Conservation (phyloP, 31 red algal genomes). For the Odonthalia washingtoniensis region DNA sequence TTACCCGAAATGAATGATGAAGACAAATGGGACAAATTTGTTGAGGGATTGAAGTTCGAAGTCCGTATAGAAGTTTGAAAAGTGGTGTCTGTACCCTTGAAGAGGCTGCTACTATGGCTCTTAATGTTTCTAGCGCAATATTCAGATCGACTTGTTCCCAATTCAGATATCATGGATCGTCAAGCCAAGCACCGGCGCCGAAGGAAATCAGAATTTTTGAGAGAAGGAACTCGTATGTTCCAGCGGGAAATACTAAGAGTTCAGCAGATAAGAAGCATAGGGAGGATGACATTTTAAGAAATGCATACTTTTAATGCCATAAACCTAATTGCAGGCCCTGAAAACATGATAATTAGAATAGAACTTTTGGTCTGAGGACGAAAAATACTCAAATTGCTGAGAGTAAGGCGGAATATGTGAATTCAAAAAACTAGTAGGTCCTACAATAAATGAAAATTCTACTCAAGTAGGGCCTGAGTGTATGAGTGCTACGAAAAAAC, state of each 20-base stretch:
- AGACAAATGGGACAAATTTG: not conserved
- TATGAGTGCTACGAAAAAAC: too few species aligned
- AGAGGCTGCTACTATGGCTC: not conserved
- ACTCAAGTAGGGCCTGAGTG: too few species aligned
- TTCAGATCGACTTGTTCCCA: not conserved
- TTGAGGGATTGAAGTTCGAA: not conserved
- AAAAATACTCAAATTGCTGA: not conserved
- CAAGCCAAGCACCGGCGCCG: not conserved
- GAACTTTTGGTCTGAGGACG: not conserved
- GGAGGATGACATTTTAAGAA: not conserved
- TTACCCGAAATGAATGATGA: not conserved
- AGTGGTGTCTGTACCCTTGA: not conserved
- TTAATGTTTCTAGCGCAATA: not conserved
- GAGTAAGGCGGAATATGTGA: not conserved
- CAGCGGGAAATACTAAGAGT: too few species aligned
- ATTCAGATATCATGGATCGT: not conserved
- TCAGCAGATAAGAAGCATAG: not conserved
- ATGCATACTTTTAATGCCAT: not conserved
- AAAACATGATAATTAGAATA: not conserved
- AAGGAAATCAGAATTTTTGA: constrained; percentile 23
- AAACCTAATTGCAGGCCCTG: not conserved
- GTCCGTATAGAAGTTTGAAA: constrained; percentile 27
- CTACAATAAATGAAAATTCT: too few species aligned
- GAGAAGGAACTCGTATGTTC: too few species aligned
- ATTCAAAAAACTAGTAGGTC: too few species aligned